Conservation (phyloP, 208 protist genomes). For the Acanthamoeba castellanii region DNA sequence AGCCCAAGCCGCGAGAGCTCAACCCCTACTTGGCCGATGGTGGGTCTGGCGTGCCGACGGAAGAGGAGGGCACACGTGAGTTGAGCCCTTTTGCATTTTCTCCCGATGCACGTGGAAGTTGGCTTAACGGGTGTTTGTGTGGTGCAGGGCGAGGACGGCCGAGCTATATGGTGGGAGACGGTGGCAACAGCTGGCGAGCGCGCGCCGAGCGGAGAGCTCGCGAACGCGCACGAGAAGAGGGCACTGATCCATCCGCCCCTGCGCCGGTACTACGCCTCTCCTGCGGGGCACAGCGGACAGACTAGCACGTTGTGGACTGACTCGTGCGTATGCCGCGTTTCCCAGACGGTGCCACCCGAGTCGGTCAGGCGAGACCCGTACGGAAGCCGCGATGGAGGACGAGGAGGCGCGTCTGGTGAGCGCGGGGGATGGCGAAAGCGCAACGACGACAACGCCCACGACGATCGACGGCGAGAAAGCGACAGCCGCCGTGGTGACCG, state of each 20-base stretch:
- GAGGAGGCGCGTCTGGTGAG: not conserved
- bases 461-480: not conserved
- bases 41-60: not conserved
- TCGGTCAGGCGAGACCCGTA: not conserved
- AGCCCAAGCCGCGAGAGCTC: slow-evolving; percentile 40
- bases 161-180: not conserved
- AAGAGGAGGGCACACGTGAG: not conserved
- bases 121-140: not conserved
- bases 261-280: not conserved
- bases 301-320: not conserved
- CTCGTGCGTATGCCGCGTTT: not conserved
- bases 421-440: not conserved
- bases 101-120: not conserved
- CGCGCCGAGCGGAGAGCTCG: not conserved
- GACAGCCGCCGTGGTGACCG: not conserved
- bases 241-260: not conserved
- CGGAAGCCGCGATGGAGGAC: not conserved
- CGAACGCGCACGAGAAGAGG: not conserved
- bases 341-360: not conserved
- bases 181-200: slow-evolving; percentile 4
- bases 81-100: not conserved
- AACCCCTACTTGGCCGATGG: slow-evolving; percentile 21
- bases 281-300: no score
- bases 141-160: not conserved
- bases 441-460: not conserved